Conservation (phyloP, 805 yeast genomes). For the Spencermartinsiella europaea region DNA sequence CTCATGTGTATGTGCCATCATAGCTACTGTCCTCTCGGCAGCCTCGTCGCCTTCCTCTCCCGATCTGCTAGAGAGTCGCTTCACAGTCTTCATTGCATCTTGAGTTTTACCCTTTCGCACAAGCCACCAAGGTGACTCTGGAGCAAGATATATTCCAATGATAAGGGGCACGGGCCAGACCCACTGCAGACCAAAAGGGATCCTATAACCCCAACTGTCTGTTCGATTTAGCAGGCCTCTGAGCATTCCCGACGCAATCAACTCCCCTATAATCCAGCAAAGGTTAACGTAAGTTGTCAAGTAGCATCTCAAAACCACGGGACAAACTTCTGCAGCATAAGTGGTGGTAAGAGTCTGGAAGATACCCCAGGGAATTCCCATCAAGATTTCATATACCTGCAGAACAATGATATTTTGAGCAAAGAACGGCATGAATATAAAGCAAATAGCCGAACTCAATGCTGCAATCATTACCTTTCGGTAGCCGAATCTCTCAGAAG, state of each 20-base stretch:
- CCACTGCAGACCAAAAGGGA: constrained; percentile 18
- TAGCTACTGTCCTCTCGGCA: constrained; percentile 12
- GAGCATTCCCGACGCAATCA: constrained; percentile 48
- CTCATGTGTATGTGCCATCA: constrained; percentile 34
- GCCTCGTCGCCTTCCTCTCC: neutral
- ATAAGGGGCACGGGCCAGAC: constrained; percentile 23
- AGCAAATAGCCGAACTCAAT: constrained; percentile 32
- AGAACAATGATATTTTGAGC: constrained; percentile 35
- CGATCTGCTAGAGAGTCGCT: constrained; percentile 26
- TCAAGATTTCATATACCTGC: constrained; percentile 34
- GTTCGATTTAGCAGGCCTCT: constrained; percentile 30
- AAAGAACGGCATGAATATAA: constrained; percentile 44
- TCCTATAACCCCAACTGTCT: constrained; percentile 15
- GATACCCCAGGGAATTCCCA: constrained; percentile 46
- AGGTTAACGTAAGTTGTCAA: constrained; percentile 46
- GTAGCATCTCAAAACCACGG: constrained; percentile 43
- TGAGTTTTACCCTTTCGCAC: constrained; percentile 37
- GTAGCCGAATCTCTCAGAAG: constrained; percentile 42
- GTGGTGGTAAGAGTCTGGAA: constrained; percentile 46
- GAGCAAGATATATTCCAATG: constrained; percentile 33
- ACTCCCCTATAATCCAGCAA: constrained; percentile 54
- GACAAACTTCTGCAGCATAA: constrained; percentile 55
- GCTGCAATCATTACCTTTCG: constrained; percentile 37
- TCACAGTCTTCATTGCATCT: constrained; percentile 40
- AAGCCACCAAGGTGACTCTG: constrained; percentile 55